Percentiles rank a stretch among this genome's conserved stretches.
phyloP scores from a whole-genome alignment of 306 rosid genomes.

The Alnus rubra region DNA sequence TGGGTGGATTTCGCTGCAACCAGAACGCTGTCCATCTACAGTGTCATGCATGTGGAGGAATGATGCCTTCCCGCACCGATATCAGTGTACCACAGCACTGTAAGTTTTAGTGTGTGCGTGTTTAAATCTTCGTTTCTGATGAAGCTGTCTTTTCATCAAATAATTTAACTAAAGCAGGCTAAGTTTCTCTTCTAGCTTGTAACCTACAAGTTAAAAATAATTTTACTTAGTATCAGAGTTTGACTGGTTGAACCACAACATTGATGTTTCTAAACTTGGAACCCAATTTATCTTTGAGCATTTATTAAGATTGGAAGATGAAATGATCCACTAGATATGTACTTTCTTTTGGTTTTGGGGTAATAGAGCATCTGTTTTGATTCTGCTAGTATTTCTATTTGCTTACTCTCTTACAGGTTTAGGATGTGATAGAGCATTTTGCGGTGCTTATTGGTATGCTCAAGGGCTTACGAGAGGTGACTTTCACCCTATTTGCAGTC shows the following conservation, averaged over 20 bases:
- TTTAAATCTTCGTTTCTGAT: too few species aligned
- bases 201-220: neutral
- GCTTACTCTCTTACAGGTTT: constrained; percentile 49
- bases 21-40: constrained; percentile 66
- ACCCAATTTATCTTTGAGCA: neutral
- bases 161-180: constrained; percentile 14
- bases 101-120: constrained; percentile 32
- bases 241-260: neutral
- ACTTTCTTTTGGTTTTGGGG: constrained; percentile 25
- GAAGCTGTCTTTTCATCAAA: neutral
- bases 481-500: constrained; percentile 58
- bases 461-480: constrained; percentile 45
- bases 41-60: constrained; percentile 93
- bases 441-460: constrained; percentile 83
- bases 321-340: constrained; percentile 1
- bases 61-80: constrained; percentile 82
- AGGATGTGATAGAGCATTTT: constrained; percentile 90
- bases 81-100: constrained; percentile 71
- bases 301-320: constrained; percentile 8
- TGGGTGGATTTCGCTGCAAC: constrained; percentile 67
- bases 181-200: constrained; percentile 19
- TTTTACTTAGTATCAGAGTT: neutral
- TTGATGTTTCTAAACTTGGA: neutral
- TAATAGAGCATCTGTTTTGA: constrained; percentile 6
- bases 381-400: constrained; percentile 11